Evolutionary conservation across 371 early-diverging fungal species (phyloP), one percentile per base, ranked within the genome.

Genomic region (Actinomortierella ambigua): DNA sequence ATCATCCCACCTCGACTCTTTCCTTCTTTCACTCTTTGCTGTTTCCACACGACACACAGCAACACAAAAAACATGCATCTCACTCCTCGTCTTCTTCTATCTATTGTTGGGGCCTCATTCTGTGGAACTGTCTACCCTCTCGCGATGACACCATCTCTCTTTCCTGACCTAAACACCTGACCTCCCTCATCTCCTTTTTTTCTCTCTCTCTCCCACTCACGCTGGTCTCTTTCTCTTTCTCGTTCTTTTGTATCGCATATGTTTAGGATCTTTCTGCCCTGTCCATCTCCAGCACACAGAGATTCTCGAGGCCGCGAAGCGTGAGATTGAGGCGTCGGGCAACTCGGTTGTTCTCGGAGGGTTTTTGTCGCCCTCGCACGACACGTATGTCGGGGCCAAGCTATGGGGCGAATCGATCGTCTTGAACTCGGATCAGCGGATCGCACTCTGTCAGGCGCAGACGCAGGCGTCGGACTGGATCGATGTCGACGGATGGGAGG

Each of bases 401-500:
- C 53, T 71, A 22, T 50, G 51, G 27, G 63, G 61, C 17, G 57
- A 65, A 17, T 56, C 55, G 1, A 41, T 77, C 15, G 53, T 59
- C 23, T 50, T 71, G 17, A 55, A 71, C 60, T 60, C 66, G 7
- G 23, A 47, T 8, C 56, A 77, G 29, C 63, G 77, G 18, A 39
- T 68, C 44, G 73, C 64, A 14, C 65, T 77, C 46, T 67, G 68
- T 52, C 62, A 64, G 3, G 59, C 71, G 2, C 73, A 67, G 44
- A 71, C 68, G 1, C 42, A 48, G 1, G 68, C 71, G 17, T 71
- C 73, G 2, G 50, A 68, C 62, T 77, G 77, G 77, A 68, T 77
- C 39, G 77, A 77, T 59, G 73, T 77, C 3, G 68, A 68, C 29
- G 41, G 58, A 7, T 77, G 77, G 77, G 77, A 77, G 63, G 26